Evolutionary conservation across 441 rosid genomes (phyloP).

Genomic region (Jatropha multifida): DNA sequence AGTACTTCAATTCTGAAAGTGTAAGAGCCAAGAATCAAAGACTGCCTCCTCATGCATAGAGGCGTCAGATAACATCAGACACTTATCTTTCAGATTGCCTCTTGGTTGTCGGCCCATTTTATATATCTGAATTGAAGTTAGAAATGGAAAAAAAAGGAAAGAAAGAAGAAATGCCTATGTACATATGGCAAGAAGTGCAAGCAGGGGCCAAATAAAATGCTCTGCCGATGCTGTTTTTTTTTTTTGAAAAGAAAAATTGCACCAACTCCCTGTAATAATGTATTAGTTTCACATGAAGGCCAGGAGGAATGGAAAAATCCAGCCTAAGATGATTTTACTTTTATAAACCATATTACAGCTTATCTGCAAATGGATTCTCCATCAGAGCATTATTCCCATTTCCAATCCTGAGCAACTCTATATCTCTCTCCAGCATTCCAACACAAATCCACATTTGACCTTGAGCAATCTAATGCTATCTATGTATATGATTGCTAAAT

Average conservation of each 20-base stretch:
- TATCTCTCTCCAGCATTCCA: neutral
- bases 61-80: conserved; percentile 11
- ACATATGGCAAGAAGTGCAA: conserved; percentile 2
- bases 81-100: neutral
- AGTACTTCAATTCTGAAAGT: conserved; percentile 11
- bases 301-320: neutral
- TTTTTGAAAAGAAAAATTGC: neutral
- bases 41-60: conserved; percentile 26
- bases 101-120: conserved; percentile 17
- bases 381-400: neutral
- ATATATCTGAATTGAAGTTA: neutral
- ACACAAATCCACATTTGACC: neutral
- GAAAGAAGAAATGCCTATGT: neutral
- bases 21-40: conserved; percentile 16
- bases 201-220: neutral
- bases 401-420: neutral
- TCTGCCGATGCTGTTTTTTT: neutral
- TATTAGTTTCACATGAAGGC: conserved; percentile 3
- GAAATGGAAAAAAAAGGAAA: neutral
- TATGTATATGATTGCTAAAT: neutral
- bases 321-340: neutral
- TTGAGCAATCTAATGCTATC: neutral
- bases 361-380: neutral
- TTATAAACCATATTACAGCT: neutral
- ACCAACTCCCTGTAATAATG: neutral